Evolutionary conservation across 306 rosid genomes (phyloP).

Genomic region (Abrus pulchellus): DNA sequence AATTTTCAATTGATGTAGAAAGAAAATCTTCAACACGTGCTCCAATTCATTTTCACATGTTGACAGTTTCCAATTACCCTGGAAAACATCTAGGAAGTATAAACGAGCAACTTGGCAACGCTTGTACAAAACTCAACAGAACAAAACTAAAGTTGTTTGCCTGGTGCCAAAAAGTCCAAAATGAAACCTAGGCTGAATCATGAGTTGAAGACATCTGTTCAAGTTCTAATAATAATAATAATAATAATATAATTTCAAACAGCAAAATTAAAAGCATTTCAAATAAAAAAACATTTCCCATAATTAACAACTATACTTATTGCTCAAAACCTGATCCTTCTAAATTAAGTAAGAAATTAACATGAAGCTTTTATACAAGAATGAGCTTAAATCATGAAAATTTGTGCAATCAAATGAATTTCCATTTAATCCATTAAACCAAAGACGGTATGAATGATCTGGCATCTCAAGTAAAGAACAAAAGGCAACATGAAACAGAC

Average conservation of each 20-base stretch:
- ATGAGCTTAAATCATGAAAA: constrained; percentile 27
- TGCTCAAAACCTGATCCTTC: neutral
- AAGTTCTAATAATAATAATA: constrained; percentile 23
- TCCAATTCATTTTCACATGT: constrained; percentile 18
- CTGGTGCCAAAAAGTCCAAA: constrained; percentile 37
- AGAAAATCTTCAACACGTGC: neutral
- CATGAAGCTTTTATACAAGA: constrained; percentile 15
- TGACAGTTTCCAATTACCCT: constrained; percentile 30
- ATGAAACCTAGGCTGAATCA: constrained; percentile 34
- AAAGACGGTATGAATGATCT: constrained; percentile 37
- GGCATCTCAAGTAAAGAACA: constrained; percentile 21
- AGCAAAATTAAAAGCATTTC: neutral
- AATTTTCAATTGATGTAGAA: neutral
- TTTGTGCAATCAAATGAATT: constrained; percentile 25
- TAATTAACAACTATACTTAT: neutral
- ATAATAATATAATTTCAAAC: constrained; percentile 21
- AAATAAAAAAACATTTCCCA: neutral
- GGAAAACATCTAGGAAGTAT: neutral
- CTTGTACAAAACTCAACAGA: constrained; percentile 12
- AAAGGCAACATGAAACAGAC: constrained; percentile 21
- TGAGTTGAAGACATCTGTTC: neutral
- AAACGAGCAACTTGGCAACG: neutral
- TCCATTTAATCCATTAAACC: constrained; percentile 9
- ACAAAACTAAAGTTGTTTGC: constrained; percentile 21
- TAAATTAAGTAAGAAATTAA: neutral